phyloP scores from a whole-genome alignment of 2,329 filamentous ascomycete genomes.

The Ceratocystis cubensis region DNA sequence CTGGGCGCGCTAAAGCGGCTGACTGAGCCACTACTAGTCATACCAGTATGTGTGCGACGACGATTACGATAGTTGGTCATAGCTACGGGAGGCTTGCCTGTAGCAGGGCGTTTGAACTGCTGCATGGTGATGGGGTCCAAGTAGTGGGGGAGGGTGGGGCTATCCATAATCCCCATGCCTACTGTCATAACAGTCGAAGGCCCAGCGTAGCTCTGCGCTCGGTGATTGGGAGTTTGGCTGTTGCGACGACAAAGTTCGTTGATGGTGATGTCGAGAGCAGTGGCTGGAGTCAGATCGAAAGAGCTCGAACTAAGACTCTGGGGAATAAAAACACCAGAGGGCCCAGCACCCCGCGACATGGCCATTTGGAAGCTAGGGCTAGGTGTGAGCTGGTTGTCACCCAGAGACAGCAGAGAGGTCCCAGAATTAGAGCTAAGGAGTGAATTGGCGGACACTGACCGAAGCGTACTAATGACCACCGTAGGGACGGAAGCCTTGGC shows the following conservation, averaged over 20 bases:
- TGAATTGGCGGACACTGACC: neutral
- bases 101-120: neutral
- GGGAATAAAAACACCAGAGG: slow-evolving; percentile 19
- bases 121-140: neutral
- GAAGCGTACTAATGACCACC: slow-evolving; percentile 5
- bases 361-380: slow-evolving; percentile 20
- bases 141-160: slow-evolving; percentile 23
- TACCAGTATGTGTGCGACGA: slow-evolving; percentile 14
- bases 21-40: slow-evolving; percentile 16
- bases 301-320: slow-evolving; percentile 17
- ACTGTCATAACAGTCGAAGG: slow-evolving; percentile 5
- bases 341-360: slow-evolving; percentile 19
- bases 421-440: slow-evolving; percentile 13
- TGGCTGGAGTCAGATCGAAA: slow-evolving; percentile 22
- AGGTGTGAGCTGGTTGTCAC: slow-evolving; percentile 4
- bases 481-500: neutral
- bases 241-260: slow-evolving; percentile 46
- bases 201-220: slow-evolving; percentile 27
- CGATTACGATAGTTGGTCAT: slow-evolving; percentile 8
- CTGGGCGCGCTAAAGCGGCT: slow-evolving; percentile 10
- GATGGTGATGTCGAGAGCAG: slow-evolving; percentile 33
- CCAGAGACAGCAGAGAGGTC: slow-evolving; percentile 7
- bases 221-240: slow-evolving; percentile 36
- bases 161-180: slow-evolving; percentile 29
- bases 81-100: slow-evolving; percentile 5